phyloP scores from a whole-genome alignment of 176 grass and related monocot genomes.

The Juncus effusus region DNA sequence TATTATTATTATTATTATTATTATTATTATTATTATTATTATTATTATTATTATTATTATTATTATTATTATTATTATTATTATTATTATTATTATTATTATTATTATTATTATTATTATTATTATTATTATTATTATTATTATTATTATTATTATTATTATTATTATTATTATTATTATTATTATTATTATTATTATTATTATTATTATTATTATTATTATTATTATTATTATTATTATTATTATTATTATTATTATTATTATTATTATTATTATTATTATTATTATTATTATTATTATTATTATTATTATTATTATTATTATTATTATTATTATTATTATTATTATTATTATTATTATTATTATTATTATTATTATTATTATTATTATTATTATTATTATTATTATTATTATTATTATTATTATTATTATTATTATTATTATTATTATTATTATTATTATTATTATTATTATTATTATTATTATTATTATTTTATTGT shows the following conservation, averaged over 20 bases:
- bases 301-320: neutral
- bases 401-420: slow-evolving; percentile 8
- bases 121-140: neutral
- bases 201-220: slow-evolving; percentile 7
- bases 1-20: neutral
- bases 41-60: slow-evolving; percentile 8
- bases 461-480: neutral
- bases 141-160: slow-evolving; percentile 7
- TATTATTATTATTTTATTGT: slow-evolving; percentile 7
- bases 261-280: slow-evolving; percentile 7
- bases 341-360: slow-evolving; percentile 8
- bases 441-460: slow-evolving; percentile 7
- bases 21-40: slow-evolving; percentile 7
- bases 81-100: slow-evolving; percentile 7
- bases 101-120: slow-evolving; percentile 8
- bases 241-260: neutral
- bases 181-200: neutral
- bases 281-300: slow-evolving; percentile 8
- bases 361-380: neutral
- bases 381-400: slow-evolving; percentile 7
- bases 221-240: slow-evolving; percentile 8
- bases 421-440: neutral
- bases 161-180: slow-evolving; percentile 8
- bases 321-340: slow-evolving; percentile 7
- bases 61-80: neutral